These are phyloP conservation scores for Wickerhamomyces hampshirensis DNA, from an alignment of 805 yeast species.

Conservation along the genomic window DNA sequence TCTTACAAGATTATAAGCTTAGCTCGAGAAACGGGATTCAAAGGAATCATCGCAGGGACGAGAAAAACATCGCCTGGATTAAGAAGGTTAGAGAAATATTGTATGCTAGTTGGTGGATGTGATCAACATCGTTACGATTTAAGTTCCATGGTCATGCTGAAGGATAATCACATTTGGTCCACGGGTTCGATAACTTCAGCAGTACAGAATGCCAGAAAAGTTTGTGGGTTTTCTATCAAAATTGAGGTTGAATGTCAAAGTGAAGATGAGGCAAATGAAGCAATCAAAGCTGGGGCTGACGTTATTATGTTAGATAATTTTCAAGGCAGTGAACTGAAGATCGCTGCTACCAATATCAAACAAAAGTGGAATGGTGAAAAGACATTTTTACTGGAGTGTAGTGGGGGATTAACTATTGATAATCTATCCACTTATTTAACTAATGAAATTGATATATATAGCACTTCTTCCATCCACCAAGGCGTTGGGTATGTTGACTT, in stretches of 20 bases:
- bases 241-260: slow-evolving; percentile 90
- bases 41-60: slow-evolving; percentile 90
- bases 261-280: slow-evolving; percentile 85
- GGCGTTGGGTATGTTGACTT: slow-evolving; percentile 83
- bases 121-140: slow-evolving; percentile 91
- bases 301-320: slow-evolving; percentile 94
- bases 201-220: slow-evolving; percentile 67
- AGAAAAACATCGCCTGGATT: slow-evolving; percentile 97
- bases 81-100: slow-evolving; percentile 81
- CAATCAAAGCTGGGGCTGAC: slow-evolving; percentile 93
- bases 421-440: slow-evolving; percentile 65
- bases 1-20: slow-evolving; percentile 49
- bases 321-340: slow-evolving; percentile 54
- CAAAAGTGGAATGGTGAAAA: slow-evolving; percentile 43
- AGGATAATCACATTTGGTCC: slow-evolving; percentile 90
- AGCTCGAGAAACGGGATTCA: slow-evolving; percentile 66
- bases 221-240: slow-evolving; percentile 84
- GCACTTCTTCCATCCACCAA: slow-evolving; percentile 89
- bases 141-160: slow-evolving; percentile 92
- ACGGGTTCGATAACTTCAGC: slow-evolving; percentile 90
- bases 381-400: slow-evolving; percentile 74
- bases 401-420: slow-evolving; percentile 78
- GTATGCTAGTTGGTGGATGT: slow-evolving; percentile 93
- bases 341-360: slow-evolving; percentile 63
- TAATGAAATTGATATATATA: slow-evolving; percentile 80